Evolutionary conservation across 345 rosid genomes (phyloP), one percentile per base, ranked within the genome.

Genomic region (Aquilaria sinensis): DNA sequence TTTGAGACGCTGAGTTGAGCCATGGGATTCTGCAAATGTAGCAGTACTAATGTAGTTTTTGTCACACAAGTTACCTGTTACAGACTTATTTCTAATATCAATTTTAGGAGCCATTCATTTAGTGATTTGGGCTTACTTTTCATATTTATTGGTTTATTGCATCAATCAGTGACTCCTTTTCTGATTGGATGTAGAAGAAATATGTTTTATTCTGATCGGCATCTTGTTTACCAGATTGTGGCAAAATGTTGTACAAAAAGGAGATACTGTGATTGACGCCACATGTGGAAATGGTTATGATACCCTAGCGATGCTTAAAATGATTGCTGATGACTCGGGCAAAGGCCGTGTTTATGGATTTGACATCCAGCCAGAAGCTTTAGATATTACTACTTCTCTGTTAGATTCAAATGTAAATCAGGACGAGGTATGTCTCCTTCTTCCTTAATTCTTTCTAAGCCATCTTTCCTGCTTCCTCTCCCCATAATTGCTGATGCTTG

Each of bases 261-360:
- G 98, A 33, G 97, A 90, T 58, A 66, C 74, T 6, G 98, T 74
- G 2, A 59, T 90, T 33, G 97, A 93, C 73, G 97, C 98, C 57
- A 90, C 98, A 2, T 90, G 94, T 76, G 96, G 97, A 53, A 93
- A 90, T 56, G 96, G 98, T 31, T 65, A 83, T 61, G 98, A 93
- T 72, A 88, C 97, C 48, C 75, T 84, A 61, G 87, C 86, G 29
- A 78, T 90, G 79, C 81, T 88, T 41, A 87, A 85, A 69, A 66
- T 90, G 80, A 83, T 93, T 59, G 80, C 75, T 16, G 85, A 83
- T 67, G 85, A 77, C 45, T 80, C 86, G n/a, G 76, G 79, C 55
- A 53, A 15, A 16, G 96, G 87, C 14, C 31, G 73, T 77, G 98
- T 93, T 57, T 88, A 84, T 67, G 96, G 85, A 54, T 60, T 93